A percentile compares a stretch with the other conserved stretches of the same genome.
These are phyloP conservation scores for Carex scoparia DNA, from an alignment of 176 grass and related monocot genomes.

Conservation along the genomic window DNA sequence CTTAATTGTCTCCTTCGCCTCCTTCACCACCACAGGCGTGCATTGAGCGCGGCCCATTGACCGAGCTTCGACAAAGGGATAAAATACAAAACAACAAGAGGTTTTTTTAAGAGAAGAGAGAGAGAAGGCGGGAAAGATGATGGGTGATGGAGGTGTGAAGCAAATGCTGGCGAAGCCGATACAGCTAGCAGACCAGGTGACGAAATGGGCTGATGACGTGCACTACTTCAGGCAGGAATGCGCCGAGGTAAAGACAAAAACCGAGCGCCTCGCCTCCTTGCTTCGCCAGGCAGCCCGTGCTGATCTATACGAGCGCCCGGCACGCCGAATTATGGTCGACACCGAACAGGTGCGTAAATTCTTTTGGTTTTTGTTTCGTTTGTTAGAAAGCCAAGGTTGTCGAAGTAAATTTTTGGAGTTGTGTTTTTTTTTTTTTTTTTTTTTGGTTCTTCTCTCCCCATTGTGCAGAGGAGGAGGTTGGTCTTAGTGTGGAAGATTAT, in stretches of 20 bases:
- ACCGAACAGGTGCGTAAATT: constrained; percentile 48
- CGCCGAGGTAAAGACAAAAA: constrained; percentile 59
- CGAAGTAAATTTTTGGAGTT: not conserved
- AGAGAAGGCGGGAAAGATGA: not conserved
- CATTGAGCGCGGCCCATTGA: not conserved
- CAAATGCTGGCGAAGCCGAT: constrained; percentile 78
- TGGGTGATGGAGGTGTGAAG: constrained; percentile 62
- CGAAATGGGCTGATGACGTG: constrained; percentile 70
- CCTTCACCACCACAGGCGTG: not conserved
- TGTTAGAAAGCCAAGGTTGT: not conserved
- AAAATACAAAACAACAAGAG: not conserved
- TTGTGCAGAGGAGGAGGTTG: not conserved
- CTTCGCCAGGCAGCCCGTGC: constrained; percentile 89
- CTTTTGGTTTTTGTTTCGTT: not conserved
- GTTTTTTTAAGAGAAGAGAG: not conserved
- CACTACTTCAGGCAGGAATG: constrained; percentile 61
- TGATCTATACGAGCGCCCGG: constrained; percentile 87
- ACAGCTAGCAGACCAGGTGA: constrained; percentile 89
- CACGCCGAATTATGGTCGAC: constrained; percentile 72
- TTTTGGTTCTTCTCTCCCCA: not conserved
- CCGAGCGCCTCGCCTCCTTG: constrained; percentile 60
- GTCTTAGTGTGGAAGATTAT: not conserved
- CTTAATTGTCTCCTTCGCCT: not conserved
- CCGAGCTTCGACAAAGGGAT: not conserved
- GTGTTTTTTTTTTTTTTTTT: not conserved